Conservation (phyloP, 768 basidiomycete genomes). For the Rhodosporidiobolus sp. region DNA sequence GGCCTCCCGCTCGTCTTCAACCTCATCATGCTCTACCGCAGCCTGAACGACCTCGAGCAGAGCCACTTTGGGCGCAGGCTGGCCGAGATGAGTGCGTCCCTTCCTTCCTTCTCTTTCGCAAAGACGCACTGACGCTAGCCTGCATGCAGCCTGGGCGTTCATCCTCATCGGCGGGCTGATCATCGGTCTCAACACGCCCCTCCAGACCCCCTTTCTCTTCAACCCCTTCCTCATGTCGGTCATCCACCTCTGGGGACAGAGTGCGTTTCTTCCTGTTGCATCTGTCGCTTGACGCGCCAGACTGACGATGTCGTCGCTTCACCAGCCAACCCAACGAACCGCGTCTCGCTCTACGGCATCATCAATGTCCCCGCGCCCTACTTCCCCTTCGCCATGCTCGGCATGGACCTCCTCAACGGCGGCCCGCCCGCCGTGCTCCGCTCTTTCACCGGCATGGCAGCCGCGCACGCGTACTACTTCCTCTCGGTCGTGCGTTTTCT, state of each 20-base stretch:
- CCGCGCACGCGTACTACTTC: conserved; percentile 75
- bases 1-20: conserved; percentile 65
- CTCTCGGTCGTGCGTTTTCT: conserved; percentile 32
- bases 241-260: conserved; percentile 57
- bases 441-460: conserved; percentile 65
- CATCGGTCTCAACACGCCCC: conserved; percentile 59
- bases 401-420: conserved; percentile 64
- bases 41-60: conserved; percentile 63
- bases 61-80: conserved; percentile 61
- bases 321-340: conserved; percentile 51
- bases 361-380: conserved; percentile 68
- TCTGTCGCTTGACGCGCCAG: conserved; percentile 59
- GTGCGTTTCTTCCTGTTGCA: not conserved
- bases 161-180: conserved; percentile 32
- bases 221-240: conserved; percentile 66
- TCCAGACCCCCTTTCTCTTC: conserved; percentile 59
- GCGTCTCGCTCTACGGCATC: conserved; percentile 75
- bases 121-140: not conserved
- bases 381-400: conserved; percentile 71
- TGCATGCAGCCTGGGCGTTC: conserved; percentile 20
- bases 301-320: too few species aligned
- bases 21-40: conserved; percentile 68
- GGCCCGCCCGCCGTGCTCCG: conserved; percentile 56
- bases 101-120: not conserved
- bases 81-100: conserved; percentile 73